Evolutionary conservation across 441 rosid species (phyloP), one percentile per base, ranked within the genome.

Genomic region (Gossypium davidsonii): DNA sequence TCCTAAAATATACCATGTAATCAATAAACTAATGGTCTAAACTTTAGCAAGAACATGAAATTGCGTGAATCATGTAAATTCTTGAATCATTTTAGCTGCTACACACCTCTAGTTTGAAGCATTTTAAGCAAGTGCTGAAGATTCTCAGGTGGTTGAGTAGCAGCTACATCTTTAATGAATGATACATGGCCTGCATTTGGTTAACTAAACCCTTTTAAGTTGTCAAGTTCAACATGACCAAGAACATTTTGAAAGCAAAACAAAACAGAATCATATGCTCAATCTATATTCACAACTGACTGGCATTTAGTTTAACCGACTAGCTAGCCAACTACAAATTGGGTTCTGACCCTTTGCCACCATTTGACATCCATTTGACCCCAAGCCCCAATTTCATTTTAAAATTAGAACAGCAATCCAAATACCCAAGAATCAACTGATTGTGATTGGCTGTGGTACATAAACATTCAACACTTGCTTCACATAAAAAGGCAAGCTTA

Each of bases 141-240:
- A 82, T 88, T 85, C 76, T 77, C 72, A 15, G 94, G 94, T 78
- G 94, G 93, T 78, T 86, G 85, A 64, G 91, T 81, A 44, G 74
- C 90, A 70, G 91, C 96, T 25, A 90, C 82, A 73, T 87, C 91
- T 83, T 86, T 82, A 79, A 90, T 80, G 82, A 92, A 92, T 31
- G 89, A 84, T 46, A 85, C 67, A 74, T 92, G 97, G 65, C 82
- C 97, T 88, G 85, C 83, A 78, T 53, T 73, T 9, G 51, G 21
- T 64, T 61, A 21, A 60, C 23, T 17, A 60, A 49, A 60, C 10
- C 26, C 10, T 65, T 73, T 37, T 37, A 55, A 31, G 26, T 26
- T 39, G 57, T n/a, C 64, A 65, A 64, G 25, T 39, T 73, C 25
- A 73, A 31, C 34, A 48, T 48, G 39, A 67, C 57, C 51, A 49